These are phyloP conservation scores for Fusarium beomiforme DNA, from an alignment of 2,329 filamentous ascomycete genomes.

Conservation along the genomic window DNA sequence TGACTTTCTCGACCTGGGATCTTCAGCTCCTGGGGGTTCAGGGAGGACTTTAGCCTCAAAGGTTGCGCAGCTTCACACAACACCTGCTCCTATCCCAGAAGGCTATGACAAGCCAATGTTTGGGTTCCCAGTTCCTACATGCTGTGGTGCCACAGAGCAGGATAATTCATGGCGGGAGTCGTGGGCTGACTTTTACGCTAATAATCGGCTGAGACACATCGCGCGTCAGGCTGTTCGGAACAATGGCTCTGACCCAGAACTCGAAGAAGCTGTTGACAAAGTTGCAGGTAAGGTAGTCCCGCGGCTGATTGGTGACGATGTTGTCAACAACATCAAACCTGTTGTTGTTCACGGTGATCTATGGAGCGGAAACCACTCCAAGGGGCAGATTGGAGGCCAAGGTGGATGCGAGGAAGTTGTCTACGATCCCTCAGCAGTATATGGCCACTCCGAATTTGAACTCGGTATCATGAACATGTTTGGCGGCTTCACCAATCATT, in stretches of 20 bases:
- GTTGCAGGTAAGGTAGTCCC: conserved; percentile 76
- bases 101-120: conserved; percentile 72
- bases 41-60: conserved; percentile 75
- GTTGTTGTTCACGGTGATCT: conserved; percentile 91
- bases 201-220: conserved; percentile 77
- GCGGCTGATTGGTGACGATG: conserved; percentile 74
- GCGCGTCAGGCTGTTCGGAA: conserved; percentile 64
- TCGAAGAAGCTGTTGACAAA: conserved; percentile 71
- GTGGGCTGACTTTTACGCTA: conserved; percentile 89
- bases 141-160: conserved; percentile 86
- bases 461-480: conserved; percentile 97
- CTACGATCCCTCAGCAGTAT: conserved; percentile 83
- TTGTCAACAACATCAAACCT: conserved; percentile 73
- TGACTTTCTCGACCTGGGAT: conserved; percentile 78
- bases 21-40: conserved; percentile 54
- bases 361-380: conserved; percentile 88
- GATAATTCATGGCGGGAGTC: conserved; percentile 77
- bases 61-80: conserved; percentile 81
- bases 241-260: conserved; percentile 71
- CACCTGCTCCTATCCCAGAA: conserved; percentile 72
- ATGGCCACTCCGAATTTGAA: conserved; percentile 90
- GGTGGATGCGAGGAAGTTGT: conserved; percentile 76
- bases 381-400: conserved; percentile 68
- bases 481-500: conserved; percentile 79
- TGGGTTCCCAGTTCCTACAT: conserved; percentile 86